These are phyloP conservation scores for Yamadazyma friedrichii DNA, from an alignment of 1,139 yeast species.

Conservation along the genomic window DNA sequence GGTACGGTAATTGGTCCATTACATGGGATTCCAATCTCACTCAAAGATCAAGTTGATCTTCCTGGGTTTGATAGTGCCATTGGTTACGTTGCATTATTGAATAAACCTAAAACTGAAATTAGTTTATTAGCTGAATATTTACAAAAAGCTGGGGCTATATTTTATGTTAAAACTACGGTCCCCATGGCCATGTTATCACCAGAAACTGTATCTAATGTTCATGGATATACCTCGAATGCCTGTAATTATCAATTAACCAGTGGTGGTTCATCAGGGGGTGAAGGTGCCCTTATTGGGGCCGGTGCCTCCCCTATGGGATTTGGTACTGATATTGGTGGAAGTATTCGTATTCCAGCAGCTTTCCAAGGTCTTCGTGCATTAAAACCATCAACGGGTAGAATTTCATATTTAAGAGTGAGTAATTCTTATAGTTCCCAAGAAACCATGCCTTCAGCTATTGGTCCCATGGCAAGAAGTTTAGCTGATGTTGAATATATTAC, in stretches of 20 bases:
- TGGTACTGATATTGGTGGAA: constrained; percentile 62
- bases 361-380: constrained; percentile 10
- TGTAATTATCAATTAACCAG: constrained; percentile 24
- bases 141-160: constrained; percentile 26
- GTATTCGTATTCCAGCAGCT: constrained; percentile 40
- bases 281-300: constrained; percentile 31
- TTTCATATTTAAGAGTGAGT: constrained; percentile 15
- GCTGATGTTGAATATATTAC: constrained; percentile 26
- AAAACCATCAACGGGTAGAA: constrained; percentile 10
- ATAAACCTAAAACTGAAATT: constrained; percentile 20
- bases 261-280: constrained; percentile 41
- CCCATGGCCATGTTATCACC: constrained; percentile 34
- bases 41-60: constrained; percentile 32
- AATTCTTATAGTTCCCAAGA: constrained; percentile 13
- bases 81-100: constrained; percentile 40
- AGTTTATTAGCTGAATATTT: constrained; percentile 22
- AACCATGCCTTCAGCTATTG: constrained; percentile 25
- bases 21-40: constrained; percentile 37
- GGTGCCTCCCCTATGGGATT: constrained; percentile 46
- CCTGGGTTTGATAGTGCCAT: constrained; percentile 45
- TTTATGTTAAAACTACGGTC: constrained; percentile 27
- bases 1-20: constrained; percentile 28
- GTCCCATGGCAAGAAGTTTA: constrained; percentile 32
- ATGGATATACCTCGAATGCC: constrained; percentile 30
- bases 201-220: constrained; percentile 28